A percentile compares a stretch with the other conserved stretches of the same genome.
These are phyloP conservation scores for Hevea brasiliensis DNA, from an alignment of 345 rosid species.

Conservation along the genomic window DNA sequence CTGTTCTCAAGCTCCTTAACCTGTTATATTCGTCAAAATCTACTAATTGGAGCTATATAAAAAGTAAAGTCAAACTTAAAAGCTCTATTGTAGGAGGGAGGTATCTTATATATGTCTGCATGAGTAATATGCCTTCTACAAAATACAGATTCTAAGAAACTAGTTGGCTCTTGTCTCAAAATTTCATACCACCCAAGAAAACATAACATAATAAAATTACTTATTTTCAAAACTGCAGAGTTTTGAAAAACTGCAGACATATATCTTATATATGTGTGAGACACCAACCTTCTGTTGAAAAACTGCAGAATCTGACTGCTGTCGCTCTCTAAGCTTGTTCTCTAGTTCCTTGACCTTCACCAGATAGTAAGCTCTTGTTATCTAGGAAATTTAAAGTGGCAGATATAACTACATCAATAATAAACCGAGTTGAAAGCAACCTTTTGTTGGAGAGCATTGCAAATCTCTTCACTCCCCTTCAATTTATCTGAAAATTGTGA, in stretches of 20 bases:
- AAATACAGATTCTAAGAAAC: too few species aligned
- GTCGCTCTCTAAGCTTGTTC: constrained; percentile 56
- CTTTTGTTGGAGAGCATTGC: constrained; percentile 36
- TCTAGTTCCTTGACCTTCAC: constrained; percentile 39
- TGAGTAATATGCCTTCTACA: too few species aligned
- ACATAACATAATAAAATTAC: too few species aligned
- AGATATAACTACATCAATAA: neutral
- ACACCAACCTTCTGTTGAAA: constrained; percentile 54
- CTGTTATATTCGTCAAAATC: constrained; percentile 28
- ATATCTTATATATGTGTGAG: neutral
- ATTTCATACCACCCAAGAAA: too few species aligned
- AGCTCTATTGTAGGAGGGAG: too few species aligned
- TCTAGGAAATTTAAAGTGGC: neutral
- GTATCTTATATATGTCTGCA: too few species aligned
- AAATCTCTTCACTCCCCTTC: constrained; percentile 37
- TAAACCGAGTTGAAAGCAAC: constrained; percentile 19
- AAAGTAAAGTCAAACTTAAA: too few species aligned
- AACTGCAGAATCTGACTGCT: constrained; percentile 50
- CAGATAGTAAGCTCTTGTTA: constrained; percentile 2
- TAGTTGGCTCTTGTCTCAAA: too few species aligned
- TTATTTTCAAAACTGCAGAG: too few species aligned
- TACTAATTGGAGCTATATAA: too few species aligned
- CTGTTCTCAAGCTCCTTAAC: constrained; percentile 46
- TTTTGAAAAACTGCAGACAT: too few species aligned
- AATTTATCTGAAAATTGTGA: constrained; percentile 41